Base-by-base conservation (phyloP, 768 basidiomycete species). In the Agrocybe praecox region DNA sequence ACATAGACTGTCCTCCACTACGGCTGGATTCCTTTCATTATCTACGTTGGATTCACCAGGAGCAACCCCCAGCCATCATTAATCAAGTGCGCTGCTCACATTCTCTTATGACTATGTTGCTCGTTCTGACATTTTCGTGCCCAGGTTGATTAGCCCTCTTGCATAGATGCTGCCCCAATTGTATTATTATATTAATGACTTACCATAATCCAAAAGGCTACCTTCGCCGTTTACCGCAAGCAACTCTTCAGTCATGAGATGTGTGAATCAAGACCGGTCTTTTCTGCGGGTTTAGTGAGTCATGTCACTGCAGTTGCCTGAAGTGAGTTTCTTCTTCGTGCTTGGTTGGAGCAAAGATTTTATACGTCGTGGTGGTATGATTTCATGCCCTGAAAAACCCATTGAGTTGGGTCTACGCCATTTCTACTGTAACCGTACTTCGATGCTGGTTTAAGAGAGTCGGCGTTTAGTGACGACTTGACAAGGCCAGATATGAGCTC, bases 1-100 rank as follows among this genome's bases (percentile, higher is more conserved):
- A 42, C 44, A 40, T 67, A 97, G 95, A 94, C 90, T 57, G 81
- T 95, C 65, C 69, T 97, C 52, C 94, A 97, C 75, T 97, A 95
- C 64, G 89, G 88, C 62, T 98, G 96, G 94, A 94, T 98, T 67
- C 96, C 96, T 29, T 76, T 96, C 69, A 93, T 98, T 67, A 96
- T 98, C 67, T 97, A 95, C 73, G 83, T 97, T 68, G 96, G 96
- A 33, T 97, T 92, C 78, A 92, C 90, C 52, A 80, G 90, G 64
- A 95, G 93, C 69, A 93, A 90, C 69, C 96, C 96, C 26, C 93
- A 95, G 65, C 96, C 96, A 18, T 94, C 94, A 36, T 78, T 98
- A 67, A 96, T 96, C 74, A 96, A 97, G 95, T 96, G 53, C 65
- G 92, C 84, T 49, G 23, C 18, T 53, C 40, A 48, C 3, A 22